These are phyloP conservation scores for Vitellaria paradoxa DNA, from an alignment of 179 eudicot species.

Conservation along the genomic window DNA sequence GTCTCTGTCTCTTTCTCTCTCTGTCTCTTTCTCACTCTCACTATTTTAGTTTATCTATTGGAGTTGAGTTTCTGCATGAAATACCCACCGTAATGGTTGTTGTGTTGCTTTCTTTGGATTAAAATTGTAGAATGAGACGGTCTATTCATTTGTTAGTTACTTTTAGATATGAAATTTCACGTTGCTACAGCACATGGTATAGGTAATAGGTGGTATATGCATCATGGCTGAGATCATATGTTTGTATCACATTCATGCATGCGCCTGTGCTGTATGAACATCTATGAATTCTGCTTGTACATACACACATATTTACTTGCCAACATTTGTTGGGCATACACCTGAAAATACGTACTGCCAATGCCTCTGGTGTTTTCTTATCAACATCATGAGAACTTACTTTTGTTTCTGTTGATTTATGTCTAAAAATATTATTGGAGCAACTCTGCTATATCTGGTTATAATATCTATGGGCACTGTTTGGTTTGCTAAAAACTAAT, in stretches of 20 bases:
- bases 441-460: background rate
- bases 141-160: background rate
- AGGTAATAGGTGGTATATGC: background rate
- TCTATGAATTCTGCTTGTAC: background rate
- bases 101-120: conserved; percentile 1
- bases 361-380: background rate
- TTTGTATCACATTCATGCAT: background rate
- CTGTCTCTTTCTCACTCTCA: background rate
- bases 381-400: background rate
- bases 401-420: background rate
- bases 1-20: too few species aligned
- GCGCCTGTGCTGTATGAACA: background rate
- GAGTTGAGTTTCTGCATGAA: conserved; percentile 5
- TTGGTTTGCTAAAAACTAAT: too few species aligned
- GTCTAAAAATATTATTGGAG: background rate
- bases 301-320: background rate
- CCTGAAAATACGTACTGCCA: background rate
- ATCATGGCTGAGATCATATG: too few species aligned
- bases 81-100: background rate
- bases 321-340: background rate
- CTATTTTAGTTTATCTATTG: conserved; percentile 13
- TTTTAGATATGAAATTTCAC: conserved; percentile 1
- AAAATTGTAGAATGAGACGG: conserved; percentile 5
- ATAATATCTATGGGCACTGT: too few species aligned
- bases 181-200: conserved; percentile 9